Base-by-base conservation (phyloP, 2,329 filamentous ascomycete genomes). In the Xylaria multiplex region DNA sequence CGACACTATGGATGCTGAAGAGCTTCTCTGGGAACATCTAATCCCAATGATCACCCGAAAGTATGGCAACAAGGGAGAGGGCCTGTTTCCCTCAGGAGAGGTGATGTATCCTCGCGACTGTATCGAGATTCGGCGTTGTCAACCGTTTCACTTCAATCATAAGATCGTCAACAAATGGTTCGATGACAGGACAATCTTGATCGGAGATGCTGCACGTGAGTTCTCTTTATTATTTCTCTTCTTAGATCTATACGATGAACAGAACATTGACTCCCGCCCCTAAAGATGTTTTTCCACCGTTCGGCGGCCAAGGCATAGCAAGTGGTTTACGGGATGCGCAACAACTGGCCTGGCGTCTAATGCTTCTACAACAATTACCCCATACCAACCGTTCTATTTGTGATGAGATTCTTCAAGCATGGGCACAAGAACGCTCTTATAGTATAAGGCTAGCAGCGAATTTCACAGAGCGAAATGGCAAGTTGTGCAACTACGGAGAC, bases 121-220 rank as follows among this genome's bases (percentile, higher is more conserved):
- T 68, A 82, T 86, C 43, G 66, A 80, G 27, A 75, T 82, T 1
- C 72, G 83, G 3, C 79, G 83, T 3, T 84, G 79, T 16, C 71
- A 81, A 13, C 82, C 82, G 0, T 84, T 83, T 67, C 73, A 69
- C 0, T 85, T 85, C 68, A 77, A 79, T 0, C 80, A 81, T 22
- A 77, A 80, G 60, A 80, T 80, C 48, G 82, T 81, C 64, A 84
- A 85, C 64, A 77, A 74, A 42, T 86, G 84, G 84, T 77, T 78
- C 22, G 69, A 77, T 13, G 76, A 75, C 8, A 74, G 79, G 5
- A 79, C 79, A 0, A 76, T 84, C 30, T 73, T 86, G 0, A 81
- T 79, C 48, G 83, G 84, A 16, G 83, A 85, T 67, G 78, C 83
- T 6, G 83, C 83, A 2, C 83, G 85, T 70, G 27, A 66, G 64